Base-by-base conservation (phyloP, 2,329 filamentous ascomycete genomes). In the Hymenoscyphus repandus region DNA sequence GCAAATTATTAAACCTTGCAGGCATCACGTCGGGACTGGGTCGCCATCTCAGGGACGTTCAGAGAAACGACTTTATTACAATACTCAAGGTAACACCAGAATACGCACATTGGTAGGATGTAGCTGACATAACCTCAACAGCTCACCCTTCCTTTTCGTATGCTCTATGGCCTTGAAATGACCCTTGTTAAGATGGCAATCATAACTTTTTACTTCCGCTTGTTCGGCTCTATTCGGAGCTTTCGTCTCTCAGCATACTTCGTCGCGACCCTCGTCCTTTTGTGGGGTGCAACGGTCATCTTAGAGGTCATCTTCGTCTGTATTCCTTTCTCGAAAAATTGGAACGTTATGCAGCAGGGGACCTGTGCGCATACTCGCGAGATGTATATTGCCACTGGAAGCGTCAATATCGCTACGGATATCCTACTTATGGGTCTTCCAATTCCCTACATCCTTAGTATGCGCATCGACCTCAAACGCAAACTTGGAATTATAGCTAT, bases 371-470 rank as follows among this genome's bases (percentile, higher is more conserved):
- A 48, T 17, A 30, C 32, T 15, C 37, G 32, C 10, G 42, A 30
- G 12, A 40, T 52, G 31, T 52, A 52, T 32, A 27, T 52, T 9
- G 45, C 47, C 13, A 27, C 46, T 11, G 53, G 53, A 18, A 37
- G 39, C 3, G 32, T 55, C 15, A 70, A 70, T 52, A 66, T 69
- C 36, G 49, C 62, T 12, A 69, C 67, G 7, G 68, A 70, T 51
- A 57, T 69, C 48, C 55, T 60, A 10, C 63, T 67, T 33, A 64
- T 65, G 13, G 42, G 63, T 7, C 56, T 70, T 6, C 67, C 68
- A 1, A 53, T 70, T 1, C 66, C 64, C 5, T 54, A 66, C 13
- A 58, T 70, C 27, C 57, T 62, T 34, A 51, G 63, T n/a, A 58
- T 70, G n/a, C 62, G 66, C 15, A 59, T 70, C 9, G 62, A 62